Evolutionary conservation across 1,139 yeast species (phyloP).

Genomic region (Maudiozyma humilis): DNA sequence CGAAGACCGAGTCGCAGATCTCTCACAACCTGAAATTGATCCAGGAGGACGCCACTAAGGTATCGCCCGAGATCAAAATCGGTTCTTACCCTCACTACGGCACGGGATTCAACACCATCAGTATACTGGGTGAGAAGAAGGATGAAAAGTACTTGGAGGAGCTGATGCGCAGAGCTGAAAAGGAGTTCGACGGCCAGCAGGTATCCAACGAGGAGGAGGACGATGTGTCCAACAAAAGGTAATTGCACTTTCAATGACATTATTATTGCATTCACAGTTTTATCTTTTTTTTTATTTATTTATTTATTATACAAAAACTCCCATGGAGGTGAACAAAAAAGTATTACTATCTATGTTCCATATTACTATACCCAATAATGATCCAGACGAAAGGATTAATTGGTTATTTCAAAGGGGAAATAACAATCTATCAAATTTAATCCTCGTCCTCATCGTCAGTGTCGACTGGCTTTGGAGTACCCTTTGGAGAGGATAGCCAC

Average conservation of each 20-base stretch:
- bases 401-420: too few species aligned
- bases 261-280: neutral
- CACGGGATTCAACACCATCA: constrained; percentile 56
- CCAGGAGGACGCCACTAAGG: constrained; percentile 41
- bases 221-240: constrained; percentile 20
- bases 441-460: constrained; percentile 82
- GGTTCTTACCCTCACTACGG: constrained; percentile 80
- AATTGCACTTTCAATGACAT: neutral
- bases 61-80: constrained; percentile 44
- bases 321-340: neutral
- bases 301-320: constrained; percentile 2
- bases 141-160: constrained; percentile 34
- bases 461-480: constrained; percentile 89
- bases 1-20: constrained; percentile 52
- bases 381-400: too few species aligned
- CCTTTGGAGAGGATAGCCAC: constrained; percentile 94
- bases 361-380: constrained; percentile 3
- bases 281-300: neutral
- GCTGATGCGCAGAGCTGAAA: constrained; percentile 42
- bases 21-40: constrained; percentile 53
- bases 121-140: constrained; percentile 53
- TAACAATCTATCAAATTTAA: constrained; percentile 7
- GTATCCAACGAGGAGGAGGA: constrained; percentile 51
- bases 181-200: constrained; percentile 45
- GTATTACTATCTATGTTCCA: neutral